A percentile compares a stretch with the other conserved stretches of the same genome.
phyloP scores from a whole-genome alignment of 169 alveolate species.

The Eimeria falciformis region DNA sequence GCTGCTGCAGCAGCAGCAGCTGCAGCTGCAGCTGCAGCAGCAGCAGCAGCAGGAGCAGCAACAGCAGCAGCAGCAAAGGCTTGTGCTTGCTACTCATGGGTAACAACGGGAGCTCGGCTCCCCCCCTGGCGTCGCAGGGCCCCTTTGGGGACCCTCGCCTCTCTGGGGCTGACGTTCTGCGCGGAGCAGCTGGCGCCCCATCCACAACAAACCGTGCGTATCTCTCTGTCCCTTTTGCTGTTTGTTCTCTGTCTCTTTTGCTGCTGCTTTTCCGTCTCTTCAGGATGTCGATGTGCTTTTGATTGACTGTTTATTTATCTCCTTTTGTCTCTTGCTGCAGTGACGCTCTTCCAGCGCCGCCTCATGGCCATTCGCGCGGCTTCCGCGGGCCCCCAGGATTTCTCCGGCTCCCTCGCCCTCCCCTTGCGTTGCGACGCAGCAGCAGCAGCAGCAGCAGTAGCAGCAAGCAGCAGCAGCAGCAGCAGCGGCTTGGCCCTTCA shows the following conservation, averaged over 20 bases:
- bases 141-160: background rate
- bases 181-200: background rate
- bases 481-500: conserved; percentile 27
- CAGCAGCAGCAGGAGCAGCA: conserved; percentile 23
- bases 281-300: too few species aligned
- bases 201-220: background rate
- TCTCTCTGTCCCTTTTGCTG: background rate
- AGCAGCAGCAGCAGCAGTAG: conserved; percentile 29
- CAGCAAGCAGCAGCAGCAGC: conserved; percentile 12
- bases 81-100: background rate
- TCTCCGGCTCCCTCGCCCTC: background rate
- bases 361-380: conserved; percentile 38
- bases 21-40: conserved; percentile 25
- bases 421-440: conserved; percentile 30
- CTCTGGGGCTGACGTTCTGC: background rate
- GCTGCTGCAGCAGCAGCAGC: conserved; percentile 37
- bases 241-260: background rate
- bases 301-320: too few species aligned
- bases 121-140: conserved; percentile 7
- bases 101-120: conserved; percentile 52
- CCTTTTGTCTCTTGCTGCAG: conserved; percentile 16
- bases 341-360: conserved; percentile 29
- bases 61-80: conserved; percentile 32
- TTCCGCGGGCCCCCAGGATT: conserved; percentile 8
- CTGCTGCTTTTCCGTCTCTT: background rate